phyloP scores from a whole-genome alignment of 805 yeast genomes.

The Metschnikowia picachoensis region DNA sequence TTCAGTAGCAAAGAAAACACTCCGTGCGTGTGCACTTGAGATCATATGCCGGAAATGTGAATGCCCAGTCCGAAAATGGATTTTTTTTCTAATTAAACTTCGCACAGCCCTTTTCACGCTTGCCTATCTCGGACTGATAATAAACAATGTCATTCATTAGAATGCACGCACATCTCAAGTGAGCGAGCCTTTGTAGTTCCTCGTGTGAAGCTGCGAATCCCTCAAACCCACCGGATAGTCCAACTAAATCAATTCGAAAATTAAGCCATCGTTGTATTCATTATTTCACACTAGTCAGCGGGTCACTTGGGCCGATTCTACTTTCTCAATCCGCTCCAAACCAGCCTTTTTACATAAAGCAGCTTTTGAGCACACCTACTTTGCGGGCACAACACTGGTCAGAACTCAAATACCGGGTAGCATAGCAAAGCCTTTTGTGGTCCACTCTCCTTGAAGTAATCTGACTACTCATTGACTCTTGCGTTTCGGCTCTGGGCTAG shows the following conservation, averaged over 20 bases:
- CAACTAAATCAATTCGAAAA: too few relatives aligned
- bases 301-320: too few relatives aligned
- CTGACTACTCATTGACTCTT: not conserved
- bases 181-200: not conserved
- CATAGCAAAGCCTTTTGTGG: not conserved
- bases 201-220: not conserved
- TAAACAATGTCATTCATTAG: slow-evolving; percentile 4
- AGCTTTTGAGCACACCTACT: too few relatives aligned
- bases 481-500: not conserved
- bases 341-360: too few relatives aligned
- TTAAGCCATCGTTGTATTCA: too few relatives aligned
- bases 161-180: slow-evolving; percentile 1
- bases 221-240: not conserved
- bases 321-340: too few relatives aligned
- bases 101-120: not conserved
- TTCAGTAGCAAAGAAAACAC: not conserved
- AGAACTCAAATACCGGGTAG: too few relatives aligned
- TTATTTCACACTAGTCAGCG: too few relatives aligned
- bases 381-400: too few relatives aligned
- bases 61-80: too few relatives aligned
- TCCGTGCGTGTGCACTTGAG: not conserved
- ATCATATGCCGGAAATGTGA: too few relatives aligned
- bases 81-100: too few relatives aligned
- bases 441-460: not conserved
- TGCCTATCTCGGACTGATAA: slow-evolving; percentile 6